phyloP scores from a whole-genome alignment of 177 flowering plant species.

The Vitis hybrid region DNA sequence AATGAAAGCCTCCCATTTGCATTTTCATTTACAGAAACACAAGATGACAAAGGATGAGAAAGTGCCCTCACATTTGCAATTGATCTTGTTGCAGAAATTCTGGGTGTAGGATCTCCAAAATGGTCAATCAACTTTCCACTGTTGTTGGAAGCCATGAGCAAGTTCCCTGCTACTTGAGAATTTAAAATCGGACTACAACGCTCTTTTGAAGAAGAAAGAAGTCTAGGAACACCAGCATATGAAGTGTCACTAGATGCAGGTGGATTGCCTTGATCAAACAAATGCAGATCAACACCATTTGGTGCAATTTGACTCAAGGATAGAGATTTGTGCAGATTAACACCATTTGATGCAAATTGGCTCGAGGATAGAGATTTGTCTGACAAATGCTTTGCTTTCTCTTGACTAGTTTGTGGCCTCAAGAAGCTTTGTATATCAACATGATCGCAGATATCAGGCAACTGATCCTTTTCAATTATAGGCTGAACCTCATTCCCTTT shows the following conservation, averaged over 20 bases:
- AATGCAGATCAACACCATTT: slow-evolving; percentile 14
- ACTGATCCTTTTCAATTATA: slow-evolving; percentile 10
- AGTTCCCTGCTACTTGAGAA: slow-evolving; percentile 16
- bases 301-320: slow-evolving; percentile 17
- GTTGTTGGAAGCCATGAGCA: slow-evolving; percentile 11
- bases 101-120: slow-evolving; percentile 17
- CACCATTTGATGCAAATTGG: slow-evolving; percentile 17
- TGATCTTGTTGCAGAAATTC: slow-evolving; percentile 22
- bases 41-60: slow-evolving; percentile 21
- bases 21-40: slow-evolving; percentile 16
- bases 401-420: slow-evolving; percentile 21
- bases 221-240: slow-evolving; percentile 18
- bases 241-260: slow-evolving; percentile 9
- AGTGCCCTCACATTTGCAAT: slow-evolving; percentile 11
- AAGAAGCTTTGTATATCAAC: slow-evolving; percentile 10
- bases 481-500: slow-evolving; percentile 14
- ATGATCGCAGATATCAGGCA: slow-evolving; percentile 9
- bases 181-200: slow-evolving; percentile 8
- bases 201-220: slow-evolving; percentile 11
- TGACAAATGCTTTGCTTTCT: slow-evolving; percentile 17
- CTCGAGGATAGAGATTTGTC: slow-evolving; percentile 19
- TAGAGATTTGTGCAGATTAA: slow-evolving; percentile 18
- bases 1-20: slow-evolving; percentile 17
- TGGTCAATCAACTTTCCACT: slow-evolving; percentile 19
- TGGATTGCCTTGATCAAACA: slow-evolving; percentile 17